A percentile compares a stretch with the other conserved stretches of the same genome.
Conservation (phyloP, 306 rosid species). For the Cucumis melo region DNA sequence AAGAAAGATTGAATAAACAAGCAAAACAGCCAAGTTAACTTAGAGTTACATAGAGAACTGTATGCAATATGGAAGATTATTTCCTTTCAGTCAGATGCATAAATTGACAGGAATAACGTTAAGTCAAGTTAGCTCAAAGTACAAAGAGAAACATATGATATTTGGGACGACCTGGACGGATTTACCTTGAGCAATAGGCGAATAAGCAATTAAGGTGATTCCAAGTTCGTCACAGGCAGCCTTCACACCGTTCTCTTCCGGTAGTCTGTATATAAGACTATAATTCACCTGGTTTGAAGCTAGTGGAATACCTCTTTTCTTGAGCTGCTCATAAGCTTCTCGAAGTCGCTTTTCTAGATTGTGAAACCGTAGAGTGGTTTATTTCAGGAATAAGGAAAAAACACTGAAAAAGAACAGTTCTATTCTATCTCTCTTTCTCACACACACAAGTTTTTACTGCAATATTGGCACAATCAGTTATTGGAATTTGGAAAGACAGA, state of each 20-base stretch:
- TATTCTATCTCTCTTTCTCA: background rate
- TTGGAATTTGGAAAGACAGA: background rate
- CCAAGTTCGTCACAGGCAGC: constrained; percentile 87
- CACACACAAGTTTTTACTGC: background rate
- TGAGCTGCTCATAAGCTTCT: constrained; percentile 49
- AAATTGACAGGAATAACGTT: background rate
- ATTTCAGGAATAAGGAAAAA: background rate
- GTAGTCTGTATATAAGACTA: constrained; percentile 76
- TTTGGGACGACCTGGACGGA: background rate
- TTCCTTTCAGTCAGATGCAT: background rate
- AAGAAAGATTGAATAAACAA: background rate
- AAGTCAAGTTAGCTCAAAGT: background rate
- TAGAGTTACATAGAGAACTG: background rate
- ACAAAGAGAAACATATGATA: background rate
- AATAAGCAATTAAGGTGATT: constrained; percentile 75
- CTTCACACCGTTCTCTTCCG: constrained; percentile 84
- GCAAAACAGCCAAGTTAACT: background rate
- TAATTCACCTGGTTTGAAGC: constrained; percentile 95
- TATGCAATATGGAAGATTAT: background rate
- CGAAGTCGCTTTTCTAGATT: constrained; percentile 58
- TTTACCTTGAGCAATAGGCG: constrained; percentile 91
- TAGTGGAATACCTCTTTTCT: constrained; percentile 74
- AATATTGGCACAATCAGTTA: background rate
- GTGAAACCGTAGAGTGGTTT: background rate
- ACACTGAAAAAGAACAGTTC: background rate